Base-by-base conservation (phyloP, 441 rosid species). In the Hura crepitans region DNA sequence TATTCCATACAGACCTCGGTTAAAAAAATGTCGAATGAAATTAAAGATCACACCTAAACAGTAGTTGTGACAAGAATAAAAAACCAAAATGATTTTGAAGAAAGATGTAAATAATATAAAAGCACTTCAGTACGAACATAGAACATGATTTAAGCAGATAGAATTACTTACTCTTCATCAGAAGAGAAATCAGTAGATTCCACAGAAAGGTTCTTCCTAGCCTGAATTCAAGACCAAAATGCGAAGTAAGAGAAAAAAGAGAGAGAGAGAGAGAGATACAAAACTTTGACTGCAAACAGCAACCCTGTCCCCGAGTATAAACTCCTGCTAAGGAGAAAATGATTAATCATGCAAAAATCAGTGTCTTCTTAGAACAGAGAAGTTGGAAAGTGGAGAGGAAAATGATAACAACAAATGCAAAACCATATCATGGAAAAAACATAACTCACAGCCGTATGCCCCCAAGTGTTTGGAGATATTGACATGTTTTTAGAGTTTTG, bases 161-260 rank as follows among this genome's bases (percentile, higher is more conserved):
- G 73, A 39, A 58, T 60, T 74, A 89, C 97, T 82, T 90, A 93
- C 98, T 88, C 92, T 18, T 86, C 92, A 71, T 88, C 87, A 51
- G 65, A 28, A 67, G 80, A 49, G 62, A 43, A 81, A 80, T 90
- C 93, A 73, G 83, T 78, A 72, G 91, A 87, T 77, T 90, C 97
- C 97, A 85, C 82, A 30, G 97, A 85, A 42, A 84, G 94, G 76
- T 90, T 86, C 87, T 85, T 96, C 84, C 72, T 91, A 43, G 83
- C 97, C 99, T 96, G 86, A 72, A 79, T 42, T 47, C 72, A 60
- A 35, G 65, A 22, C 63, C 69, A 71, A 60, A 53, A 63, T 28
- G 28, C 45, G 13, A 64, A 51, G 65, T 10, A 23, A 53, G 45
- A 43, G 35, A 25, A 62, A 37, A 45, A 50, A 58, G 46, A 62